A percentile compares a stretch with the other conserved stretches of the same genome.
Conservation (phyloP, 192 early-diverging fungal genomes). For the Powellomyces hirtus region DNA sequence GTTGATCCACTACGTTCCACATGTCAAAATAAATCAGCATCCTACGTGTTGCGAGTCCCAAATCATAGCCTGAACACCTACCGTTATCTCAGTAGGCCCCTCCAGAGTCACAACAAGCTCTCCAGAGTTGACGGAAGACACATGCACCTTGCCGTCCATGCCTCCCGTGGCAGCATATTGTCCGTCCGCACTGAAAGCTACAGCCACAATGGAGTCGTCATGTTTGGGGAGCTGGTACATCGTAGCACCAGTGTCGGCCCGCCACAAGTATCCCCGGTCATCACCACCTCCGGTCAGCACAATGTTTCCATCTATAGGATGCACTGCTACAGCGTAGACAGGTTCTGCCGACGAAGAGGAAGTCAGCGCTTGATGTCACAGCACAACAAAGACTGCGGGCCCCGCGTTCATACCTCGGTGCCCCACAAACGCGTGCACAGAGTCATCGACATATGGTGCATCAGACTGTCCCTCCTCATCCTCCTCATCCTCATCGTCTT, state of each 20-base stretch:
- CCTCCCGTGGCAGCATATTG: conserved; percentile 82
- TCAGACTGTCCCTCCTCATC: neutral
- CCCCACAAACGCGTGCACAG: neutral
- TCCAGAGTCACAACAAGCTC: conserved; percentile 70
- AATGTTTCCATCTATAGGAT: conserved; percentile 32
- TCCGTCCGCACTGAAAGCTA: conserved; percentile 82
- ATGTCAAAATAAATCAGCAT: neutral
- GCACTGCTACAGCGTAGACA: conserved; percentile 1
- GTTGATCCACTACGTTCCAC: conserved; percentile 69
- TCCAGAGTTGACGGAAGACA: conserved; percentile 52
- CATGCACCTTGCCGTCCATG: conserved; percentile 91
- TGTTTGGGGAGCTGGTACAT: conserved; percentile 66
- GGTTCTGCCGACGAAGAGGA: neutral
- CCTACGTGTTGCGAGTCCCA: neutral
- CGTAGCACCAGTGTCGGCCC: conserved; percentile 74
- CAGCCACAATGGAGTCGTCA: conserved; percentile 81
- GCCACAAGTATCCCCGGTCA: conserved; percentile 90
- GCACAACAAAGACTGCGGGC: neutral
- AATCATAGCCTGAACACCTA: conserved; percentile 36
- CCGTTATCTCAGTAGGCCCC: conserved; percentile 85
- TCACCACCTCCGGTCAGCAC: conserved; percentile 88
- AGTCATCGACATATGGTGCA: conserved; percentile 5
- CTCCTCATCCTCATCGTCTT: neutral
- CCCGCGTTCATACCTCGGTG: neutral
- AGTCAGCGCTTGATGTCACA: neutral